phyloP scores from a whole-genome alignment of 129 eudicot species.

The Sambucus nigra region DNA sequence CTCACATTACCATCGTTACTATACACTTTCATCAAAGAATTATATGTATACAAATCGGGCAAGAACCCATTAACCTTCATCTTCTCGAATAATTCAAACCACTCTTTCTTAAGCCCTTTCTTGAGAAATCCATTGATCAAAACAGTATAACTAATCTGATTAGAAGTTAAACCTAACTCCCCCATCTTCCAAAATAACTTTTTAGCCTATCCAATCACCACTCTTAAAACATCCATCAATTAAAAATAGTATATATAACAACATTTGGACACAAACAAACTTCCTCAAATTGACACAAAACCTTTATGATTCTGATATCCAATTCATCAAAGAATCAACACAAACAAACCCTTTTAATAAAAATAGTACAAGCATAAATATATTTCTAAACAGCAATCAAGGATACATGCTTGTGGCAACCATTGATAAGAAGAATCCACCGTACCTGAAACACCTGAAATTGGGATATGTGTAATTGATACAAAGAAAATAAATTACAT shows the following conservation, averaged over 20 bases:
- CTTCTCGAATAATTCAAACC: constrained; percentile 41
- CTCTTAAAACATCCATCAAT: constrained; percentile 49
- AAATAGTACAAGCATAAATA: too few species aligned
- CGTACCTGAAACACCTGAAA: too few species aligned
- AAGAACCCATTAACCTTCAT: constrained; percentile 37
- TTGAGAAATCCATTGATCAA: constrained; percentile 44
- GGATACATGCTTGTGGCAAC: too few species aligned
- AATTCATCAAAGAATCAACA: too few species aligned
- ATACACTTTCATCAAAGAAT: constrained; percentile 21
- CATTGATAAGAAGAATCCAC: too few species aligned
- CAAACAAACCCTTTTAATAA: too few species aligned
- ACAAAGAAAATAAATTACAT: too few species aligned
- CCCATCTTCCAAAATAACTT: constrained; percentile 31
- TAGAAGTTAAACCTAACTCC: constrained; percentile 34
- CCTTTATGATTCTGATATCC: too few species aligned
- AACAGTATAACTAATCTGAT: constrained; percentile 39
- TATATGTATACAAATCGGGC: constrained; percentile 39
- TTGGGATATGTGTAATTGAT: too few species aligned
- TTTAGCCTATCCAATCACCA: constrained; percentile 34
- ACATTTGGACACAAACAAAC: constrained; percentile 35
- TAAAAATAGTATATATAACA: constrained; percentile 40
- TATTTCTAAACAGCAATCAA: too few species aligned
- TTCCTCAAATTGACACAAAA: constrained; percentile 17
- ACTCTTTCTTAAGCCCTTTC: constrained; percentile 39
- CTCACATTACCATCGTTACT: constrained; percentile 27